Base-by-base conservation (phyloP, 1,284 basidiomycete species). In the Meripilus lineatus region DNA sequence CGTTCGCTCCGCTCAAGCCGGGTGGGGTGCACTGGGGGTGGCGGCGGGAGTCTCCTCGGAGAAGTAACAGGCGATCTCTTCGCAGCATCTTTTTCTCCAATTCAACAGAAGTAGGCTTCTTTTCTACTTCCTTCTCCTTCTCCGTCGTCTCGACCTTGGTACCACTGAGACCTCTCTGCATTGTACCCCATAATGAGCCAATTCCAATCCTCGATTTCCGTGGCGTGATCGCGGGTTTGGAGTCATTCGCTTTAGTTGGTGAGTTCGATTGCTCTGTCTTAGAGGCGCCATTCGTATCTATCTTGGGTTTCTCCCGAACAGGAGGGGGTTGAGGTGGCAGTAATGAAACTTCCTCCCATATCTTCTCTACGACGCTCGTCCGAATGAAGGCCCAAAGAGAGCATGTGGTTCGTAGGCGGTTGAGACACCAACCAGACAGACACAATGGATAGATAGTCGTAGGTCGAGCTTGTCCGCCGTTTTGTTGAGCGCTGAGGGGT, bases 381-480 rank as follows among this genome's bases (percentile, higher is more conserved):
- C 91, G 80, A 32, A 96, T 77, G 59, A 91, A 96, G 17, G 87
- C 81, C 91, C 93, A 96, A 20, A 96, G 70, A 8, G 87, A 87
- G 62, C 93, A 95, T 15, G 92, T 91, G n/a, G 85, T 77, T 10
- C 93, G 78, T 15, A 96, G 68, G 5, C 91, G 76, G 2, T 73
- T 61, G 8, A 93, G 70, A 58, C 89, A 93, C 80, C 89, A 93
- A 11, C 84, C 80, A 37, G 75, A 77, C 18, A 74, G 68, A 57
- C 89, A 90, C 7, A 94, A 68, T 1, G 89, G 84, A 63, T 93
- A 89, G 7, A 61, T 61, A 3, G 60, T 58, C 2, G 59, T 42
- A 22, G 53, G 50, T 13, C 50, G 54, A 14, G 45, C 46, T 11
- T 55, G 56, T 2, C 50, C 47, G 4, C 47, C 49, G 2, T 54